A percentile compares a stretch with the other conserved stretches of the same genome.
phyloP scores from a whole-genome alignment of 2,329 filamentous ascomycete genomes.

The Nemania sp. region DNA sequence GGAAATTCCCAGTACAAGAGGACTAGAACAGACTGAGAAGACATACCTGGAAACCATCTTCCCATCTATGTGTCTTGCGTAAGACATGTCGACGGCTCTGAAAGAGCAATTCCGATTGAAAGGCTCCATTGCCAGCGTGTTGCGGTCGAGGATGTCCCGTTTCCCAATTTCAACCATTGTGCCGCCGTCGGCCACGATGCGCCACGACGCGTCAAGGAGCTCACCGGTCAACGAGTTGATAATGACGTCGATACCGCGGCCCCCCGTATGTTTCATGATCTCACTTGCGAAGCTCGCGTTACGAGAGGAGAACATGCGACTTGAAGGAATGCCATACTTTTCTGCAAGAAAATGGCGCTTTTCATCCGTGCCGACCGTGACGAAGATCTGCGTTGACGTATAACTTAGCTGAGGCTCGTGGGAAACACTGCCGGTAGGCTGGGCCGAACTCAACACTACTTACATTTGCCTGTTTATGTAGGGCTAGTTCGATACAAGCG shows the following conservation, averaged over 20 bases:
- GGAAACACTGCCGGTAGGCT: neutral
- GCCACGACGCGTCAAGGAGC: conserved; percentile 26
- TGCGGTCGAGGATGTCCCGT: conserved; percentile 27
- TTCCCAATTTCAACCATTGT: conserved; percentile 31
- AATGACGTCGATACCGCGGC: conserved; percentile 22
- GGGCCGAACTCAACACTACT: neutral
- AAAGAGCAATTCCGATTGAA: conserved; percentile 30
- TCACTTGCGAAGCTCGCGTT: neutral
- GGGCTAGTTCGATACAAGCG: neutral
- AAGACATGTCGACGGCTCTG: conserved; percentile 25
- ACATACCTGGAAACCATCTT: neutral
- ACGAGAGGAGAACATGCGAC: neutral
- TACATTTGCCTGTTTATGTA: neutral
- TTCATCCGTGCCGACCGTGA: conserved; percentile 29
- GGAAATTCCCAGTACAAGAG: no score
- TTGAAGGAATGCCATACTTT: neutral
- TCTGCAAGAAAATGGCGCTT: conserved; percentile 30
- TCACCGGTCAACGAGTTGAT: conserved; percentile 10
- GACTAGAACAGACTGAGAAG: no score
- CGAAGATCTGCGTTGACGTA: conserved; percentile 9
- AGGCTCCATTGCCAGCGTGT: conserved; percentile 29
- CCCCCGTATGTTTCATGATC: neutral
- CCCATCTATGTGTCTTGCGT: conserved; percentile 1
- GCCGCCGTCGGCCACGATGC: conserved; percentile 27
- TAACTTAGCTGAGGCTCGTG: neutral